Percentiles rank a stretch among this genome's conserved stretches.
Conservation (phyloP, 225 moss, liverwort and hornwort species). For the Polytrichum commune region DNA sequence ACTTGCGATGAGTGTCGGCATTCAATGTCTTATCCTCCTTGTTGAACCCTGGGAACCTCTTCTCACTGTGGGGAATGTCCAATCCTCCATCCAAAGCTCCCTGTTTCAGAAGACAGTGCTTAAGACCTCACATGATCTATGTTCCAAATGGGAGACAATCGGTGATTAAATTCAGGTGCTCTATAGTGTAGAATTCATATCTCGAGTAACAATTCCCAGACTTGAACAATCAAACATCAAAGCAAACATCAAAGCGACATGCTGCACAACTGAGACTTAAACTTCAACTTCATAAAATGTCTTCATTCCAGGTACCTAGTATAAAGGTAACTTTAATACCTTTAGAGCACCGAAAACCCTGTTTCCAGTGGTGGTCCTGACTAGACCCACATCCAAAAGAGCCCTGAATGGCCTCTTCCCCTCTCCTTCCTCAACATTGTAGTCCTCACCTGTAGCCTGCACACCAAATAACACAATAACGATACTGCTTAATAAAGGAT, state of each 20-base stretch:
- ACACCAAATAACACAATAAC: background rate
- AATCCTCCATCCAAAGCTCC: constrained; percentile 92
- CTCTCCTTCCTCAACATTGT: constrained; percentile 63
- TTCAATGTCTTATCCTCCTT: constrained; percentile 89
- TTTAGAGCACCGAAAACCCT: constrained; percentile 70
- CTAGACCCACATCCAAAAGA: constrained; percentile 60
- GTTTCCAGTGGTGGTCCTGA: constrained; percentile 67
- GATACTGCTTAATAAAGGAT: too few species aligned
- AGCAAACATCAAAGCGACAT: too few species aligned
- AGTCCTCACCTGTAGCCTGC: constrained; percentile 62
- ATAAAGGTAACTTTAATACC: background rate
- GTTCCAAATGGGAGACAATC: too few species aligned
- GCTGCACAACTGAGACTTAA: background rate
- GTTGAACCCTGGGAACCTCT: constrained; percentile 79
- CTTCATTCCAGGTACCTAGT: background rate
- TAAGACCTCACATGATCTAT: too few species aligned
- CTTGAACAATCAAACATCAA: too few species aligned
- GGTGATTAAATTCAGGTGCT: too few species aligned
- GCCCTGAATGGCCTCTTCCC: constrained; percentile 75
- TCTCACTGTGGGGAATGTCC: constrained; percentile 88
- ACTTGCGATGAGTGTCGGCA: constrained; percentile 83
- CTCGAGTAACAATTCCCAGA: too few species aligned
- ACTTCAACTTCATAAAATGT: background rate
- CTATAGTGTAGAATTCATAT: too few species aligned
- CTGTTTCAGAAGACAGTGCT: background rate